phyloP scores from a whole-genome alignment of 1,284 basidiomycete genomes.

The Irpex rosettiformis region DNA sequence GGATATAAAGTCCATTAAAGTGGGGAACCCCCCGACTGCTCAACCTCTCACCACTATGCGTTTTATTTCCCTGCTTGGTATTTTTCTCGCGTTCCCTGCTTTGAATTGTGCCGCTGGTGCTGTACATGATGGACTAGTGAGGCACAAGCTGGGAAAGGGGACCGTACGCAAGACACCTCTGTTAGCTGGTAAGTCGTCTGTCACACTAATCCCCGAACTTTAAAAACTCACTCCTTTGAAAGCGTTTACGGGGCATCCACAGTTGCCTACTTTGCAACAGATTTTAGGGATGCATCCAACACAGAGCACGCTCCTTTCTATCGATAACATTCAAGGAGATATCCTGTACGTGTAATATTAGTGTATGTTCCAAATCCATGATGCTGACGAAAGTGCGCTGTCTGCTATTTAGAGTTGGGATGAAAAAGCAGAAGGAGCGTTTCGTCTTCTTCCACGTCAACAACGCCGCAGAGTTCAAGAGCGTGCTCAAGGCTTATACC shows the following conservation, averaged over 20 bases:
- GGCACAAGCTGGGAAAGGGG: neutral
- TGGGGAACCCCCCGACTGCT: neutral
- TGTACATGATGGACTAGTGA: neutral
- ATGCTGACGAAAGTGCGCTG: neutral
- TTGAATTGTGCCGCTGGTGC: neutral
- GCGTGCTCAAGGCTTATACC: conserved; percentile 9
- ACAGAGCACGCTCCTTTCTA: neutral
- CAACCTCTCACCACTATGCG: neutral
- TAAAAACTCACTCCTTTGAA: neutral
- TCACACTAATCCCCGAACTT: neutral
- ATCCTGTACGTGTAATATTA: neutral
- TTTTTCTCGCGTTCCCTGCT: neutral
- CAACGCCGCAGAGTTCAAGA: conserved; percentile 9
- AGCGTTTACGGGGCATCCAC: neutral
- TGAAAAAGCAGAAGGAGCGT: conserved; percentile 13
- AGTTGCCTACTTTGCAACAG: neutral
- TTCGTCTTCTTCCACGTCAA: conserved; percentile 15
- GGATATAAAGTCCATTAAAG: too few species aligned
- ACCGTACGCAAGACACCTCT: neutral
- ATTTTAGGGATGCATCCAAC: neutral
- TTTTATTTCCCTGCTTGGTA: neutral
- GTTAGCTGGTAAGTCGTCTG: neutral
- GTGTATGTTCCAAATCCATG: neutral
- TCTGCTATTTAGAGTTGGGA: conserved; percentile 11
- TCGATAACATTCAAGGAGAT: neutral